Evolutionary conservation across 106 monocot species (phyloP).

Genomic region (Allium fistulosum): DNA sequence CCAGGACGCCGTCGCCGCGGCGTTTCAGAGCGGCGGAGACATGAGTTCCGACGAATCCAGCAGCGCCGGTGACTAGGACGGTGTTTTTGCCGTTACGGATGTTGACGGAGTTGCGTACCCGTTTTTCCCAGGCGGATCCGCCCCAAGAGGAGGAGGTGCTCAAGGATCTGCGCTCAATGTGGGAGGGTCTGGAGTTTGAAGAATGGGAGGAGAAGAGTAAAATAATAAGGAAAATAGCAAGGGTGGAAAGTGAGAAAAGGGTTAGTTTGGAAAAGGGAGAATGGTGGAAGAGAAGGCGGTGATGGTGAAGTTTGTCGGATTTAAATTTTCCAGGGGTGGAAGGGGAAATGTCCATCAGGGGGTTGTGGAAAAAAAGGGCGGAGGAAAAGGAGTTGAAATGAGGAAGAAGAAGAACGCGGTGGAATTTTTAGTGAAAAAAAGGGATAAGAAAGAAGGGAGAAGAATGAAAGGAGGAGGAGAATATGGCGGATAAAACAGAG

Average conservation of each 20-base stretch:
- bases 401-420: background rate
- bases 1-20: conserved; percentile 23
- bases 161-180: conserved; percentile 4
- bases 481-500: background rate
- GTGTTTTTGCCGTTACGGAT: conserved; percentile 1
- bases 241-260: conserved; percentile 7
- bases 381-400: background rate
- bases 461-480: background rate
- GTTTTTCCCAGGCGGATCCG: conserved; percentile 19
- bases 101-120: conserved; percentile 15
- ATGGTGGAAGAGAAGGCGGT: conserved; percentile 1
- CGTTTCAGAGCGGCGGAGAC: conserved; percentile 13
- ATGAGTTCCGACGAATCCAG: conserved; percentile 21
- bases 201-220: conserved; percentile 12
- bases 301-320: conserved; percentile 15
- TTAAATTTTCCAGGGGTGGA: conserved; percentile 20
- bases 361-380: background rate
- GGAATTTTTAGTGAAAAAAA: background rate
- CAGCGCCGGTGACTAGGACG: conserved; percentile 24
- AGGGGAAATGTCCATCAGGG: conserved; percentile 3
- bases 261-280: conserved; percentile 4
- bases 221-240: conserved; percentile 9
- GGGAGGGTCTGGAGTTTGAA: background rate
- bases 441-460: background rate
- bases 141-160: conserved; percentile 8